Evolutionary conservation across 768 basidiomycete species (phyloP), one percentile per base, ranked within the genome.

Genomic region (Rhizopogon vesiculosus): DNA sequence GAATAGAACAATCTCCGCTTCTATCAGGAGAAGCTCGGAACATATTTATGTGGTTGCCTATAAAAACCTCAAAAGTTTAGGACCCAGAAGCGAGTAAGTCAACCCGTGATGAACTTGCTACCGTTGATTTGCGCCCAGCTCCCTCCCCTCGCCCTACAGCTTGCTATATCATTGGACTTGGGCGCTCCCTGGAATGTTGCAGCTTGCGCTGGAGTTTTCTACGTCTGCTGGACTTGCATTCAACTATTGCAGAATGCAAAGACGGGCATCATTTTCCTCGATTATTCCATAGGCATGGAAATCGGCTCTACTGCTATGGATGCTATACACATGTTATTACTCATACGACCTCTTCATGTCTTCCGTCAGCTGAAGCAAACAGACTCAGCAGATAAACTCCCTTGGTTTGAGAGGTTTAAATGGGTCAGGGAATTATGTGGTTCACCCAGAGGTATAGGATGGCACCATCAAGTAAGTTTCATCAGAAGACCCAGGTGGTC

Each of bases 401-500:
- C 65, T 0, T 56, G 68, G 35, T 56, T 50, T 19, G 25, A 60
- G 9, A 62, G 72, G 8, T n/a, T 69, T 2, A 51, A 49, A 39
- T 74, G 74, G 73, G 66, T 69, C 25, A 54, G 65, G 18, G 60
- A 65, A 42, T 62, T 75, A 12, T 63, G 66, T 41, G 57, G 62
- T 39, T 73, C 66, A 39, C 66, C 70, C 1, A 66, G 74, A 33
- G 71, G 74, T n/a, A 64, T 75, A 9, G 68, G 72, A 33, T 75
- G 72, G 72, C 59, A 64, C 15, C 69, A 71, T 42, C 69, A 70
- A 57, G 62, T 66, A 3, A 58, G 56, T 10, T 39, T 18, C 29
- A 58, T 51, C 54, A 33, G 61, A 58, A 54, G 65, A 51, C 28
- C 63, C 68, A 15, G 25, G 5, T 16, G 19, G 25, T 33, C 18